These are phyloP conservation scores for Potentilla sterilis DNA, from an alignment of 306 rosid species.

Conservation along the genomic window DNA sequence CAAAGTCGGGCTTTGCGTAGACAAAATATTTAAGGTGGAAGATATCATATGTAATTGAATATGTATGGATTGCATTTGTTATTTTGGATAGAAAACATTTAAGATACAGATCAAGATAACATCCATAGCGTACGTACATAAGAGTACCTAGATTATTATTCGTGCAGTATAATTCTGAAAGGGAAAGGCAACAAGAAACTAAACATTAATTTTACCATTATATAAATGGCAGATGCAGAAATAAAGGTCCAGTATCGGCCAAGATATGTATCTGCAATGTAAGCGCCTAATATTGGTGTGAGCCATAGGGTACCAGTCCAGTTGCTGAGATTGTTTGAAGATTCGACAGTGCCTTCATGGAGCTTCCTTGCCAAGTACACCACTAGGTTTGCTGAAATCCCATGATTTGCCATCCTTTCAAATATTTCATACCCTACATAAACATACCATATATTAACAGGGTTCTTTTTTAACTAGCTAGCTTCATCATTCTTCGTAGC, in stretches of 20 bases:
- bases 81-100: no score
- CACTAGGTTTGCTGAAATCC: constrained; percentile 64
- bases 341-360: constrained; percentile 67
- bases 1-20: no score
- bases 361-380: constrained; percentile 57
- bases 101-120: no score
- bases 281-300: constrained; percentile 62
- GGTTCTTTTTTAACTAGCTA: neutral
- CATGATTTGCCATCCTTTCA: constrained; percentile 87
- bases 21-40: no score
- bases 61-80: no score
- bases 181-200: neutral
- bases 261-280: constrained; percentile 58
- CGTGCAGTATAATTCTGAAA: neutral
- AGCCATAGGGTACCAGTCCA: constrained; percentile 73
- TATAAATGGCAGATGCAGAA: constrained; percentile 50
- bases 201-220: constrained; percentile 33
- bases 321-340: constrained; percentile 67
- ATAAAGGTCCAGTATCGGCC: constrained; percentile 76
- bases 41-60: no score
- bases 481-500: neutral
- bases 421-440: constrained; percentile 59
- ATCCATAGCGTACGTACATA: no score
- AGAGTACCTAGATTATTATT: neutral
- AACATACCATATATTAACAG: neutral